Percentiles rank a stretch among this genome's conserved stretches.
Conservation (phyloP, 2,329 filamentous ascomycete species). For the Neocucurbitaria cava region DNA sequence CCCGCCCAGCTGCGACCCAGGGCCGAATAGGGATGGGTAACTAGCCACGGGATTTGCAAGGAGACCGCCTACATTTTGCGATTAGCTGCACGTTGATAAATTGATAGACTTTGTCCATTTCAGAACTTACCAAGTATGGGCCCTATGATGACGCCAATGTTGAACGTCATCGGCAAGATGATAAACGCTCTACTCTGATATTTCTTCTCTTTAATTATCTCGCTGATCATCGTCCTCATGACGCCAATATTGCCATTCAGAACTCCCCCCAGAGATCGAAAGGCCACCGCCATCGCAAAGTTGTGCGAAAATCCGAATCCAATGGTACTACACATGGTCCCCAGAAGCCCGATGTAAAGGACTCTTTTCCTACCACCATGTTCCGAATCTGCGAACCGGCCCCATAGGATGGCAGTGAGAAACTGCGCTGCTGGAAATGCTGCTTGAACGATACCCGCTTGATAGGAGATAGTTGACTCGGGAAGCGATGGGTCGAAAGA, state of each 20-base stretch:
- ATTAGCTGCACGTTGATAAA: slow-evolving; percentile 19
- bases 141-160: slow-evolving; percentile 60
- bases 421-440: slow-evolving; percentile 85
- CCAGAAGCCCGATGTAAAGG: slow-evolving; percentile 76
- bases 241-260: slow-evolving; percentile 78
- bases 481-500: slow-evolving; percentile 70
- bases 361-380: slow-evolving; percentile 75
- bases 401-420: slow-evolving; percentile 83
- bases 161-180: slow-evolving; percentile 72
- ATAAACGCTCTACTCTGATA: slow-evolving; percentile 64
- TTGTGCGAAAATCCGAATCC: slow-evolving; percentile 73
- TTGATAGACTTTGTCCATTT: not conserved
- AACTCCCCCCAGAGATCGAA: slow-evolving; percentile 70
- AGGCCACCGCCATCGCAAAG: slow-evolving; percentile 68
- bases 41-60: slow-evolving; percentile 70
- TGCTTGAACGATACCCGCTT: slow-evolving; percentile 79
- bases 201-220: slow-evolving; percentile 75
- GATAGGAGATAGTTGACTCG: slow-evolving; percentile 72
- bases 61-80: slow-evolving; percentile 67
- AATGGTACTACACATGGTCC: slow-evolving; percentile 69
- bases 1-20: slow-evolving; percentile 63
- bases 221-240: slow-evolving; percentile 76
- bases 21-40: slow-evolving; percentile 69
- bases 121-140: slow-evolving; percentile 43
- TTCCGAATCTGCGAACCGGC: slow-evolving; percentile 70